Conservation (phyloP, 352 stramenopile genomes). For the Globisporangium camurandrum region DNA sequence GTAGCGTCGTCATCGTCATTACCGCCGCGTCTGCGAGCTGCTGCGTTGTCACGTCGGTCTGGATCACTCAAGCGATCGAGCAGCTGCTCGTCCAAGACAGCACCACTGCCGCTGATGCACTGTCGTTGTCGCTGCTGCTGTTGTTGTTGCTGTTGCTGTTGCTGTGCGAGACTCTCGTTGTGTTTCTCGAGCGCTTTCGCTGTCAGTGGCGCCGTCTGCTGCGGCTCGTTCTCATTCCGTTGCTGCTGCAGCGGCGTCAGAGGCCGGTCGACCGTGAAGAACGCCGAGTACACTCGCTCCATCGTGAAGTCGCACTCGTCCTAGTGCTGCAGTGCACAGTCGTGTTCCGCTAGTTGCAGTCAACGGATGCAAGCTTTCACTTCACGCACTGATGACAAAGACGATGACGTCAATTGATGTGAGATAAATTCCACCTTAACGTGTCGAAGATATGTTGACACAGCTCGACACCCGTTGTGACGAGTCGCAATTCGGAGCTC, state of each 20-base stretch:
- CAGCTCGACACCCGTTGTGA: too few relatives aligned
- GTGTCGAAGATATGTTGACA: too few relatives aligned
- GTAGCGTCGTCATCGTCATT: conserved; percentile 14
- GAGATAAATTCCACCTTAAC: too few relatives aligned
- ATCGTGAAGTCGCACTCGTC: conserved; percentile 18
- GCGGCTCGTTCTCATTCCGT: conserved; percentile 13
- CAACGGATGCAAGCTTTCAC: too few relatives aligned
- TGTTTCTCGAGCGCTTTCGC: conserved; percentile 56
- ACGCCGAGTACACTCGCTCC: conserved; percentile 84
- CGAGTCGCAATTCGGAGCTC: too few relatives aligned
- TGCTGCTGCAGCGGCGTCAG: background rate
- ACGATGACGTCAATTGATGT: too few relatives aligned
- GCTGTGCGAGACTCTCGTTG: conserved; percentile 31
- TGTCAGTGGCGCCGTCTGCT: conserved; percentile 37
- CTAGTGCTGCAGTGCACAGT: conserved; percentile 6
- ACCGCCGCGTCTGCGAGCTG: background rate
- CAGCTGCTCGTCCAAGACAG: background rate
- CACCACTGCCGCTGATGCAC: conserved; percentile 3
- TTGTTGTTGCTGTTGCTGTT: background rate
- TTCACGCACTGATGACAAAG: too few relatives aligned
- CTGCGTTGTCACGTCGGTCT: too few relatives aligned
- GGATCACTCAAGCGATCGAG: too few relatives aligned
- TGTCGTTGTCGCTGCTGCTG: too few relatives aligned
- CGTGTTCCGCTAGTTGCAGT: too few relatives aligned
- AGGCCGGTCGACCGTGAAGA: conserved; percentile 59